phyloP scores from a whole-genome alignment of 169 alveolate genomes.

The Theileria annulata region DNA sequence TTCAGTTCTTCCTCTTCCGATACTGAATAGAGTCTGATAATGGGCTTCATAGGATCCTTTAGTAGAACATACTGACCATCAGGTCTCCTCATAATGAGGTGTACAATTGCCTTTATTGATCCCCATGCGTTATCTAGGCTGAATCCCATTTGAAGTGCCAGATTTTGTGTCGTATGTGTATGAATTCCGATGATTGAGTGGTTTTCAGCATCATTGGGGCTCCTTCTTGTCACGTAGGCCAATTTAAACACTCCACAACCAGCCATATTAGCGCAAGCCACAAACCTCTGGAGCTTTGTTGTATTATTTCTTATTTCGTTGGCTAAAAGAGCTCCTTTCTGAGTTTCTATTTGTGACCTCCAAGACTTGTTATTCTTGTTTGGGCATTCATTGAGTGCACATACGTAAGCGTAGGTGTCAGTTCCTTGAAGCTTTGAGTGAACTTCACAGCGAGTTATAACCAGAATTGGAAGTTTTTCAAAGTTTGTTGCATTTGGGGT shows the following conservation, averaged over 20 bases:
- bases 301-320: slow-evolving; percentile 87
- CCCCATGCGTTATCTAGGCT: slow-evolving; percentile 89
- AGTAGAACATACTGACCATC: slow-evolving; percentile 87
- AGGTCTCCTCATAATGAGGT: slow-evolving; percentile 77
- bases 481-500: slow-evolving; percentile 62
- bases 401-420: slow-evolving; percentile 77
- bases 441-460: slow-evolving; percentile 79
- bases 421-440: slow-evolving; percentile 72
- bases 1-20: slow-evolving; percentile 82
- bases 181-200: slow-evolving; percentile 82
- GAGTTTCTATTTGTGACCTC: slow-evolving; percentile 86
- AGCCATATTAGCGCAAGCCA: slow-evolving; percentile 85
- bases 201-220: slow-evolving; percentile 84
- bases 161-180: slow-evolving; percentile 85
- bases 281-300: slow-evolving; percentile 83
- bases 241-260: slow-evolving; percentile 86
- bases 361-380: slow-evolving; percentile 81
- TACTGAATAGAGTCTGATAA: slow-evolving; percentile 81
- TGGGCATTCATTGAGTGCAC: slow-evolving; percentile 84
- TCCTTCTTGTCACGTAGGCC: slow-evolving; percentile 83
- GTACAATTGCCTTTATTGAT: slow-evolving; percentile 79
- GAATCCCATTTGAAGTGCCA: slow-evolving; percentile 88
- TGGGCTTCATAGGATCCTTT: slow-evolving; percentile 87
- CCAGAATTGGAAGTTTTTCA: slow-evolving; percentile 55
- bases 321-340: slow-evolving; percentile 86